Base-by-base conservation (phyloP, 257 asterid genomes). In the Jacaranda copaia region DNA sequence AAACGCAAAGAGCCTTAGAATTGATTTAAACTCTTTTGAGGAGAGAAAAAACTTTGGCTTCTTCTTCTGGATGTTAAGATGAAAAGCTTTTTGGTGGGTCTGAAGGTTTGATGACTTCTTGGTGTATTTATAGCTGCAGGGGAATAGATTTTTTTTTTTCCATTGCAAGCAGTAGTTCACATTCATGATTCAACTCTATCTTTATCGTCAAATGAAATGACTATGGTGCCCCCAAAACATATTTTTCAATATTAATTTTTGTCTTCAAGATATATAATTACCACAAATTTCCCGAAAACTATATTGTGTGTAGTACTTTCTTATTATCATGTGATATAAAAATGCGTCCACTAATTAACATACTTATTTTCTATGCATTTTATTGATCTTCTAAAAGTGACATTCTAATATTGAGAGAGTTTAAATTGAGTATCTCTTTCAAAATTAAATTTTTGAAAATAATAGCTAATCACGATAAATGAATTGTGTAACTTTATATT, bases 121-220 rank as follows among this genome's bases (percentile, higher is more conserved):
- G 79, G 66, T 55, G 75, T 89, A 90, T 86, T 86, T 92, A 90
- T 90, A 90, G 93, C 71, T 57, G 84, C 38, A 65, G 72, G 69
- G n/a, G 55, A 55, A 74, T 60, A 52, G 63, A 66, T 71, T n/a
- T 18, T 49, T 58, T 76, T 67, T 71, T 25, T 43, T 13, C 20
- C 43, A 70, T 57, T 68, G 46, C 1, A 5, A 16, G 62, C 8
- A 19, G 46, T 53, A 74, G 79, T 79, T 87, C 81, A 80, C 91
- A 84, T 86, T 85, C 74, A 81, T 61, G 78, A 79, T 73, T 77
- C 79, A 73, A 71, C 87, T 80, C 80, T 75, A 49, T 76, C 43
- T 61, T 63, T 13, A 62, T 75, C 83, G 70, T 65, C 76, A 20
- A 39, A 32, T 46, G 3, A 75, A 79, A 65, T 79, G 67, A 79